Evolutionary conservation across 2,329 filamentous ascomycete species (phyloP), one percentile per base, ranked within the genome.

Genomic region (Exutisphaerella laricina): DNA sequence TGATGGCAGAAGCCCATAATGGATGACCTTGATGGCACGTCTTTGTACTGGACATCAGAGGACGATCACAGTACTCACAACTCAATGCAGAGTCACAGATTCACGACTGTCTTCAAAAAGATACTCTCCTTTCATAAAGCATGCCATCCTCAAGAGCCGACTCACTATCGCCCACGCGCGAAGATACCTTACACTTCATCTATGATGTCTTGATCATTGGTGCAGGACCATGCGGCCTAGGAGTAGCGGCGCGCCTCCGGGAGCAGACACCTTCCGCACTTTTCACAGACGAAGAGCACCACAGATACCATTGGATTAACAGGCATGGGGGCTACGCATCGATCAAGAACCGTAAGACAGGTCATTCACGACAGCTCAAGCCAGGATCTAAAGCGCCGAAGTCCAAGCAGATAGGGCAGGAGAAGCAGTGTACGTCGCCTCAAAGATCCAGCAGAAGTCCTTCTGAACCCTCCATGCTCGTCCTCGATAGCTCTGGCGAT

Each of bases 261-360:
- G 85, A 90, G 63, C 72, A 75, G 41, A 84, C 83, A 0, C 85
- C 85, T 0, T 85, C 82, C 0, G 84, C 85, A 1, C 78, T 88
- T 39, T 90, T 90, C 65, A 89, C 85, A 0, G 85, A 90, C 58
- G 84, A 86, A 53, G 86, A 90, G 58, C 85, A 90, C 57, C 79
- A 82, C 30, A 74, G 85, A n/a, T 90, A 85, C 60, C 79, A 85
- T 62, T 88, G 84, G 82, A 81, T 88, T 43, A 74, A 73, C 44
- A 82, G 80, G 43, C 77, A 86, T 57, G 73, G 74, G 20, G 72
- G 72, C 20, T 75, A 77, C 21, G 77, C 80, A 62, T 71, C 72
- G 5, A 68, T 82, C 48, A 81, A 79, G 55, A 70, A 71, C 49
- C 66, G 67, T 45, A 69, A 65, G 47, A 73, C 62, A 4, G 71